Evolutionary conservation across 768 basidiomycete species (phyloP), one percentile per base, ranked within the genome.

Genomic region (Rickenella mellea): DNA sequence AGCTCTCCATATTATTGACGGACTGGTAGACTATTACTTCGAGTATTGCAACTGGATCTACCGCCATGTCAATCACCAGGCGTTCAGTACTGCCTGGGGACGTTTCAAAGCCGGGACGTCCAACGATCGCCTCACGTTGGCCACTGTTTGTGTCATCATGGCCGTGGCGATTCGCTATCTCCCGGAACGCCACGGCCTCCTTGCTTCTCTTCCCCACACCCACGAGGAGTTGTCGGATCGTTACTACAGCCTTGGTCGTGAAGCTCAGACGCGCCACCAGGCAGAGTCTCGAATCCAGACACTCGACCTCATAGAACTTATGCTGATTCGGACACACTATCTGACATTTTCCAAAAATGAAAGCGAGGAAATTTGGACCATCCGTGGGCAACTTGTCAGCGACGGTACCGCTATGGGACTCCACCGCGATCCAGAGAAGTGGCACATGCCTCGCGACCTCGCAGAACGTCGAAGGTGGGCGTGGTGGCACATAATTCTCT

Each of bases 31-130:
- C 37, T 81, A 78, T 61, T 89, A 90, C 60, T 88, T 88, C 52
- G 82, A 85, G 50, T 84, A 83, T 55, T 86, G 84, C 70, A 87
- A 83, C 59, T 90, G 86, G 86, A 76, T 88, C 40, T 85, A 87
- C 60, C 78, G 83, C 29, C 80, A 85, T 55, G 73, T 89, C 45
- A 80, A 86, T 58, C 70, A 78, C 41, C 43, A 62, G 1, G 65
- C 76, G 11, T 84, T 89, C 55, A 61, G 63, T 9, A 60, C 67
- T 21, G 76, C 78, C 17, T 90, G 85, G 86, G 68, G 73, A 24
- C 76, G 75, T 22, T 88, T 81, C 67, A 88, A 86, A 57, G 70
- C 63, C 26, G 83, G 83, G 26, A 56, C 64, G 30, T 73, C 68
- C 26, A 68, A 78, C 10, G 83, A 85, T 55, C 79, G 84, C 43